Conservation (phyloP, 2,329 filamentous ascomycete species). For the Nigrograna mackinnonii region DNA sequence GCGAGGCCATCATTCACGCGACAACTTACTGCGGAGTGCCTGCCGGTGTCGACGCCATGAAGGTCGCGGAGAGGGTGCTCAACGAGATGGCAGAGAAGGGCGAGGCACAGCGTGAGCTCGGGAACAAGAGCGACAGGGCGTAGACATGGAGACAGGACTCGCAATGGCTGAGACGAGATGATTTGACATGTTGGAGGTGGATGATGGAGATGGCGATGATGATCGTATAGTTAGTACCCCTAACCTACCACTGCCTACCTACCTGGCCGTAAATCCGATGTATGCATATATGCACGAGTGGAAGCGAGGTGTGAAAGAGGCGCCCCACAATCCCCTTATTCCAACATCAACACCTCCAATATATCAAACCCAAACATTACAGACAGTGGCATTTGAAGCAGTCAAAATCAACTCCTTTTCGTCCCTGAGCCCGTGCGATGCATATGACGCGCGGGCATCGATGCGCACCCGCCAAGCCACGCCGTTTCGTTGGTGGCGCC, state of each 20-base stretch:
- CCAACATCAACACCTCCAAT: no score
- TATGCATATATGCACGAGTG: no score
- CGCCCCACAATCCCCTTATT: conserved; percentile 13
- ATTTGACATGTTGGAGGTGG: neutral
- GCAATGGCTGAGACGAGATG: neutral
- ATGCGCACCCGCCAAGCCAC: conserved; percentile 14
- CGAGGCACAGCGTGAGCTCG: conserved; percentile 40
- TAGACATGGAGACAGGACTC: conserved; percentile 7
- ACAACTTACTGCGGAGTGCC: conserved; percentile 59
- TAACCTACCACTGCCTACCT: no score
- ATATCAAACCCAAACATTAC: no score
- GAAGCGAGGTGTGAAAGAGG: conserved; percentile 1
- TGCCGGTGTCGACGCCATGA: conserved; percentile 59
- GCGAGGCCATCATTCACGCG: conserved; percentile 59
- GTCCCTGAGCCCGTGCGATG: conserved; percentile 6
- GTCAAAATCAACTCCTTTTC: conserved; percentile 12
- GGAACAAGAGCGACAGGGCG: conserved; percentile 30
- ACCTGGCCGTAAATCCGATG: no score
- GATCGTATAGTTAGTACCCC: no score
- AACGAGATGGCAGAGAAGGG: conserved; percentile 55
- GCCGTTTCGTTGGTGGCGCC: conserved; percentile 17
- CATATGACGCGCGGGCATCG: conserved; percentile 11
- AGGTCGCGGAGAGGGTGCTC: conserved; percentile 55
- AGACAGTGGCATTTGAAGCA: no score
- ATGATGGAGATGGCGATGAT: neutral